A percentile compares a stretch with the other conserved stretches of the same genome.
Evolutionary conservation across 164 flowering plant species (phyloP).

Genomic region (Liquidambar formosana): DNA sequence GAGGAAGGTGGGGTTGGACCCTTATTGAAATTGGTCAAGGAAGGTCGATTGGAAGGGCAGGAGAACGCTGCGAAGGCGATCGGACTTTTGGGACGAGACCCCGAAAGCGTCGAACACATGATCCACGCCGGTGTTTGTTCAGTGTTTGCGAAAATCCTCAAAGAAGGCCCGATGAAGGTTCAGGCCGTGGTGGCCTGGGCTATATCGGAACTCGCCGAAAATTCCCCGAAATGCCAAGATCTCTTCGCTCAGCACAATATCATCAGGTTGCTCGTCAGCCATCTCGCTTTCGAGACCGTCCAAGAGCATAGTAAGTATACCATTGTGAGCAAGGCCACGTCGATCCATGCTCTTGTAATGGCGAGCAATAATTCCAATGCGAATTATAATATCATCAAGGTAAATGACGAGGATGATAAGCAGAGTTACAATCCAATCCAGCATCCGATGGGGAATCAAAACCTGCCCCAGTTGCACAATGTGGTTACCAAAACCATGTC

Average conservation of each 20-base stretch:
- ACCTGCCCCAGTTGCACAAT: constrained; percentile 31
- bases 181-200: constrained; percentile 62
- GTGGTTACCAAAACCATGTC: constrained; percentile 41
- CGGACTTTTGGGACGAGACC: constrained; percentile 47
- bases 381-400: not conserved
- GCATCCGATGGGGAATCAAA: constrained; percentile 25
- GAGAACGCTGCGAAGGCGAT: constrained; percentile 58
- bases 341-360: constrained; percentile 48
- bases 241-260: constrained; percentile 48
- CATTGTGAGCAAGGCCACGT: constrained; percentile 35
- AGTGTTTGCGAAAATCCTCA: constrained; percentile 53
- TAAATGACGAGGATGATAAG: constrained; percentile 15
- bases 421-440: constrained; percentile 2
- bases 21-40: constrained; percentile 42
- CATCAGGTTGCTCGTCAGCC: constrained; percentile 46
- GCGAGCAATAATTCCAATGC: constrained; percentile 22
- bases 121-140: constrained; percentile 44
- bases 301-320: constrained; percentile 64
- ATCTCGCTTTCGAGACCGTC: constrained; percentile 54
- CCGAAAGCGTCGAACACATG: constrained; percentile 57
- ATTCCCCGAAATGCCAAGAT: constrained; percentile 51
- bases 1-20: constrained; percentile 61
- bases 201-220: constrained; percentile 41
- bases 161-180: constrained; percentile 58
- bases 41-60: constrained; percentile 50